These are phyloP conservation scores for Triangularia verruculosa DNA, from an alignment of 2,329 filamentous ascomycete species.

Conservation along the genomic window DNA sequence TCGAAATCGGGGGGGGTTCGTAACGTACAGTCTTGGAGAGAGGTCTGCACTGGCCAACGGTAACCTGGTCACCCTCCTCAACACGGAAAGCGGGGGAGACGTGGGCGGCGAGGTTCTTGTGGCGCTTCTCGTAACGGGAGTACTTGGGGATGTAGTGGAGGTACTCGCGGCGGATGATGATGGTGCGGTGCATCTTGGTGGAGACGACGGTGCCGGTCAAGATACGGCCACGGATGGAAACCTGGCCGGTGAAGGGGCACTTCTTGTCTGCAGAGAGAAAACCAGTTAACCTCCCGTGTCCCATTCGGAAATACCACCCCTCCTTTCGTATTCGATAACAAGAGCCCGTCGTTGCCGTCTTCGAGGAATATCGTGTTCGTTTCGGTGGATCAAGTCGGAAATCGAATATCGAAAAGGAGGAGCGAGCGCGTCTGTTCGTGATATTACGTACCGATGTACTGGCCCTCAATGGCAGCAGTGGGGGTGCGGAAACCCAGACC, in stretches of 20 bases:
- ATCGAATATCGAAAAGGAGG: neutral
- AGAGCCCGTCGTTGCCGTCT: neutral
- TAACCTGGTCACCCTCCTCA: conserved; percentile 98
- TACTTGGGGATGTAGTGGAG: conserved; percentile 99
- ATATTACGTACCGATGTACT: conserved; percentile 89
- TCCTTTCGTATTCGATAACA: neutral
- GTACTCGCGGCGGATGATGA: conserved; percentile 99
- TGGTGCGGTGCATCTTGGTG: conserved; percentile 99
- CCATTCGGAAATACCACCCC: neutral
- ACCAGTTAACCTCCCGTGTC: conserved; percentile 21
- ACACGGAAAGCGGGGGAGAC: conserved; percentile 99
- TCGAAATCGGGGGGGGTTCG: neutral
- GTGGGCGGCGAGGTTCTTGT: conserved; percentile 99
- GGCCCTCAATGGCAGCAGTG: conserved; percentile 97
- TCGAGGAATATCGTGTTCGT: neutral
- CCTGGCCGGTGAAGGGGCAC: conserved; percentile 98
- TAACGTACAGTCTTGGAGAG: conserved; percentile 96
- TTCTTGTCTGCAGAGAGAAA: conserved; percentile 84
- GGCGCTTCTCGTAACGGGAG: conserved; percentile 99
- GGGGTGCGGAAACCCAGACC: conserved; percentile 99
- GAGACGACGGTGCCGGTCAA: conserved; percentile 98
- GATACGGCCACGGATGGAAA: conserved; percentile 99
- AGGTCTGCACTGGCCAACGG: conserved; percentile 98
- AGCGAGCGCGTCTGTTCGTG: neutral
- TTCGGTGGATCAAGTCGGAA: neutral